phyloP scores from a whole-genome alignment of 2,329 filamentous ascomycete genomes.

The Xylariomycetidae sp. region DNA sequence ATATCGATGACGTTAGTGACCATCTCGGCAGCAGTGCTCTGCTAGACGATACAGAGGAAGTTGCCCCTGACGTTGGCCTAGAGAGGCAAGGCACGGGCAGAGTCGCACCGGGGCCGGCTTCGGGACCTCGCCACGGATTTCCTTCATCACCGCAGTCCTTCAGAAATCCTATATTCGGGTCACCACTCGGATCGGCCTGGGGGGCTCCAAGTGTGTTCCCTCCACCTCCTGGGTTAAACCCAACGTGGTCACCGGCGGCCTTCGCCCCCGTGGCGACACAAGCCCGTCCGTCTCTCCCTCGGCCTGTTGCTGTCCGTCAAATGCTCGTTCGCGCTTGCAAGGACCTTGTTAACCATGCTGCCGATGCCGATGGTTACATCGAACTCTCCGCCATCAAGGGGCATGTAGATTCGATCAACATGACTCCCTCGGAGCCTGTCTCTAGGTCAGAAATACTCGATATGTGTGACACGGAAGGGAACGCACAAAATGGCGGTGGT shows the following conservation, averaged over 20 bases:
- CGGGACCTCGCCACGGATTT: constrained; percentile 43
- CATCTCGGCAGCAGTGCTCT: constrained; percentile 90
- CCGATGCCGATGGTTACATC: constrained; percentile 60
- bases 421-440: constrained; percentile 41
- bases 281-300: constrained; percentile 49
- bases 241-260: constrained; percentile 29
- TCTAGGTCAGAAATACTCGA: constrained; percentile 67
- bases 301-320: constrained; percentile 65
- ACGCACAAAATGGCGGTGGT: constrained; percentile 81
- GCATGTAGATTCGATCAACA: constrained; percentile 55
- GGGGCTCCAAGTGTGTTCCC: constrained; percentile 34
- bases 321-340: constrained; percentile 78
- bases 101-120: too few relatives aligned
- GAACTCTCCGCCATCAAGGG: constrained; percentile 64
- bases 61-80: constrained; percentile 33
- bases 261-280: constrained; percentile 27
- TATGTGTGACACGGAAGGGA: constrained; percentile 89
- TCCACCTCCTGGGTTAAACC: constrained; percentile 43
- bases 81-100: constrained; percentile 41
- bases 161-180: constrained; percentile 35
- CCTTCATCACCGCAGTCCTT: constrained; percentile 36
- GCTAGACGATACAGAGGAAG: constrained; percentile 68
- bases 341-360: constrained; percentile 40
- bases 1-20: constrained; percentile 67
- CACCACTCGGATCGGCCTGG: constrained; percentile 30